Base-by-base conservation (phyloP, 23 red algal genomes). In the Cyanidiococcus yangmingshanensis region DNA sequence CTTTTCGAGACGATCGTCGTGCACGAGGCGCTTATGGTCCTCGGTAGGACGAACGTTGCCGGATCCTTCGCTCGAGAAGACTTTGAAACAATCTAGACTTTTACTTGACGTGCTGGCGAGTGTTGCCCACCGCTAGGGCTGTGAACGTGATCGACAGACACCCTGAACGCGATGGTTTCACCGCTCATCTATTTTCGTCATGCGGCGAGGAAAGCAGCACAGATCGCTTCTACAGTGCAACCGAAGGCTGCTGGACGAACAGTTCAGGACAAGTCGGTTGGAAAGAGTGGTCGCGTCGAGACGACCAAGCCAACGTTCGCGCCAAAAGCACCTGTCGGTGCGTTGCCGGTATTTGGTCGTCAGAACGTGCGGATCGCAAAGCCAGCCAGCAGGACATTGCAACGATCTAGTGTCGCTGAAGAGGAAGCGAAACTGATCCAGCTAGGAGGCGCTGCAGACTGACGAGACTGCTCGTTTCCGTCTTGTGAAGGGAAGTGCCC, bases 141-240 rank as follows among this genome's bases (percentile, higher is more conserved):
- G n/a, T n/a, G n/a, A n/a, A n/a, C n/a, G n/a, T n/a, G n/a, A n/a
- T n/a, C n/a, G n/a, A n/a, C n/a, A n/a, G n/a, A n/a, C n/a, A n/a
- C n/a, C n/a, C n/a, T n/a, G 63, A 3, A 71, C 16, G 63, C n/a
- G 32, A 71, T 71, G 63, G 32, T 35, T 2, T 71, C 63, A 35
- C 63, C 63, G 63, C 32, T 71, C 16, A 71, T 71, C 12, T 30
- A 71, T 29, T 71, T 71, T 35, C 63, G 63, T 29, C 32, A 71
- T 29, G 63, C 63, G 12, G 63, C 63, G 16, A 25, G 63, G 27
- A 71, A 71, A 35, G 63, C 32, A 35, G 63, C 27, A 32, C 63
- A 71, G 27, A 29, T 21, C 21, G 45, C 45, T 54, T 54, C 45
- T 54, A 15, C 45, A 15, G 21, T 54, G 21, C 45, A 54, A 21